Base-by-base conservation (phyloP, 495 filamentous ascomycete genomes). In the Hypoxylon fragiforme region DNA sequence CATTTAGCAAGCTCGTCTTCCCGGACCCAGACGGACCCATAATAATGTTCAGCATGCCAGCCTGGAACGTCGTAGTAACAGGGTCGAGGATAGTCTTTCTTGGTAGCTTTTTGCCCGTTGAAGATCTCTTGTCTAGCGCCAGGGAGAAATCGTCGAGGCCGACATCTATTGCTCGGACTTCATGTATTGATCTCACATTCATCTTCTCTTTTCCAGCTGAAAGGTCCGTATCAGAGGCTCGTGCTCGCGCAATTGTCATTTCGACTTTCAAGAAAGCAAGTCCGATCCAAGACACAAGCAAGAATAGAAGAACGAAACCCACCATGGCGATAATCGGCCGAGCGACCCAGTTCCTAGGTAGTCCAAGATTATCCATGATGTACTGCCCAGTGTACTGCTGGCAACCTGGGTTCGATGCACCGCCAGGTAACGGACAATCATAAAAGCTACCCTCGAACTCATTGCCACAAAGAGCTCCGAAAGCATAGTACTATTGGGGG, bases 21-120 rank as follows among this genome's bases (percentile, higher is more conserved):
- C 87, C 87, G 26, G 82, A 84, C 0, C 87, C 87, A 11, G 85
- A 88, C 1, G 87, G 87, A 0, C 87, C 87, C 86, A 90, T 88
- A 44, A 91, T 88, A 2, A 90, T 77, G 57, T 91, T 90, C 8
- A 91, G 67, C 14, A 75, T 68, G 1, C 84, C 84, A 7, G 86
- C 71, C 41, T 81, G 73, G 54, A 90, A 89, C 1, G 76, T 72
- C 0, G 83, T 70, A 3, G 76, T 84, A 21, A 89, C 75, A 0
- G 85, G 81, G 43, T 82, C 74, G 34, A 91, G 63, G n/a, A 90
- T 88, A 0, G 73, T 73, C 28, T 84, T 70, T 1, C 64, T 79
- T 2, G 73, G 74, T 1, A 78, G 54, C 21, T 68, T 73, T 40
- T 70, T 70, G 38, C 77, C 74, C 5, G 70, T 71, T 20, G 64